Evolutionary conservation across 2,329 filamentous ascomycete species (phyloP).

Genomic region (Venturia nashicola): DNA sequence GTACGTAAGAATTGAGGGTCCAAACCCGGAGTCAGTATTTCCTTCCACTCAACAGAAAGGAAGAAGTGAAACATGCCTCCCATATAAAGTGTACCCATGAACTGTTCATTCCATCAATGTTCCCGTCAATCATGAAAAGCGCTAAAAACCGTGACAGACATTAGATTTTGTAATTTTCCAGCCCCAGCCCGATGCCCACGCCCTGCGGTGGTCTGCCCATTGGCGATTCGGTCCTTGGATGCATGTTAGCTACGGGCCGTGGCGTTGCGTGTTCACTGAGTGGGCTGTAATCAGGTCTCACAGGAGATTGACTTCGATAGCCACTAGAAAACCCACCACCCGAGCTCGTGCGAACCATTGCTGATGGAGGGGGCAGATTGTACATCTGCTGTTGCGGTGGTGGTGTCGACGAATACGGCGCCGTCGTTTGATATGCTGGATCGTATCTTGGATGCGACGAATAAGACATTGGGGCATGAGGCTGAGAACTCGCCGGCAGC

Average conservation of each 20-base stretch:
- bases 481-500: neutral
- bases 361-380: neutral
- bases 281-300: conserved; percentile 8
- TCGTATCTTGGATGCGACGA: neutral
- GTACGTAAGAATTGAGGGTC: neutral
- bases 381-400: neutral
- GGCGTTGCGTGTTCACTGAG: conserved; percentile 6
- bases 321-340: neutral
- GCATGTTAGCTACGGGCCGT: neutral
- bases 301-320: neutral
- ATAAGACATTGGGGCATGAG: neutral
- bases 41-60: neutral
- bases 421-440: neutral
- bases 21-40: neutral
- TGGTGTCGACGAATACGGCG: neutral
- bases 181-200: neutral
- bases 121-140: neutral
- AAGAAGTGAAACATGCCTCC: neutral
- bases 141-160: neutral
- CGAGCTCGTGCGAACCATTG: conserved; percentile 3
- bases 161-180: conserved; percentile 1
- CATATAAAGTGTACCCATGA: neutral
- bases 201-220: neutral
- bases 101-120: neutral
- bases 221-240: neutral